Base-by-base conservation (phyloP, 2,329 filamentous ascomycete species). In the Anthostomella pinea region DNA sequence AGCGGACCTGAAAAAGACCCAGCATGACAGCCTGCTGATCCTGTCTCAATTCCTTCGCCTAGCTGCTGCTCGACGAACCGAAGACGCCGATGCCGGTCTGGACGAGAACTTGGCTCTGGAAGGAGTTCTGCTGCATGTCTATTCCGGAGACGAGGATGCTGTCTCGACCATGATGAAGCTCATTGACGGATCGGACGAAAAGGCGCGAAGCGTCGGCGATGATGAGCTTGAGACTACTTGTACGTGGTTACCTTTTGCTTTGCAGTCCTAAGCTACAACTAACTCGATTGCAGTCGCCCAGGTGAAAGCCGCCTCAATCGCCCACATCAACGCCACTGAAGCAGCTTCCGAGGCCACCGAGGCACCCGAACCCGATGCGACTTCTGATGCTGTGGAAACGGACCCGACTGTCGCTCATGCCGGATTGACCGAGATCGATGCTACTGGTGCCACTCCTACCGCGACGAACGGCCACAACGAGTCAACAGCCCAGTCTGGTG, bases 21-120 rank as follows among this genome's bases (percentile, higher is more conserved):
- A 85, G 48, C 73, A 79, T 51, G 72, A 79, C 50, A 80, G 79
- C 57, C 69, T 93, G 25, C 68, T 90, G 30, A 70, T 79, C 17
- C 68, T 93, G 46, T 87, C 86, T 5, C 84, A 88, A 59, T 94
- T 93, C 69, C 69, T 93, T 47, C 80, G 85, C 49, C 75, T 89
- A 23, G 87, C 87, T 41, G 87, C 87, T 39, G 81, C 85, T 52
- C 80, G 87, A 49, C 77, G 85, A 52, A 73, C 79, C 14, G 82
- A 87, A 56, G 85, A 85, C 46, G 75, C 70, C 36, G 75, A 85
- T 51, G 73, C 77, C 30, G 65, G 70, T 25, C 62, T 74, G 5
- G 85, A 89, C 39, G 85, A 91, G 67, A 87, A 82, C 63, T 80
- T 81, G 63, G 87, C 86, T 22, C 81, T 93, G 41, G 87, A 94